A percentile compares a stretch with the other conserved stretches of the same genome.
Evolutionary conservation across 225 moss, liverwort and hornwort genomes (phyloP).

Genomic region (Sphagnum tenellum): DNA sequence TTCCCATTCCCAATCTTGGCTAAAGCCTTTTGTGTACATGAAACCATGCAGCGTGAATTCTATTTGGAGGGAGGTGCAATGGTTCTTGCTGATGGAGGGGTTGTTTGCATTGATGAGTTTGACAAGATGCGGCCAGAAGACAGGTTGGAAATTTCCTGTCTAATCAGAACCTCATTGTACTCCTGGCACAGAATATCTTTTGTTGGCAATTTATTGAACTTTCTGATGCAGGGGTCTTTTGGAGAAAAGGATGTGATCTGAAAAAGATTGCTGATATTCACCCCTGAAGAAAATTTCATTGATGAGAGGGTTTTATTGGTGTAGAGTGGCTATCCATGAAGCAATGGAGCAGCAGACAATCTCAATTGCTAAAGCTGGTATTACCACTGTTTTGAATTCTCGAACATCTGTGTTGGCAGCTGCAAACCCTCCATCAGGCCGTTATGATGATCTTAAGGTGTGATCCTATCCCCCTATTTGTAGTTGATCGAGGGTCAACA

Average conservation of each 20-base stretch:
- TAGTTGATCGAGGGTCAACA: no score
- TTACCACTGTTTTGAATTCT: constrained; percentile 88
- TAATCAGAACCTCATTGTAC: not conserved
- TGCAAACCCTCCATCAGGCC: constrained; percentile 96
- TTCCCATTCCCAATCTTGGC: not conserved
- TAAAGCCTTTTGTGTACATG: no score
- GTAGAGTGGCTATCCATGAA: constrained; percentile 92
- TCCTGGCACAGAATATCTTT: not conserved
- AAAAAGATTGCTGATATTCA: no score
- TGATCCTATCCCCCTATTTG: not conserved
- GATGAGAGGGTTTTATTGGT: constrained; percentile 1
- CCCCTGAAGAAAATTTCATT: no score
- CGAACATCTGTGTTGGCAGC: constrained; percentile 89
- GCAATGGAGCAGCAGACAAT: constrained; percentile 99
- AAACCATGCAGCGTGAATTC: constrained; percentile 62
- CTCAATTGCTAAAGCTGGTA: constrained; percentile 95
- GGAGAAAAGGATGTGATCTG: no score
- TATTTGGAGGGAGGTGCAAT: constrained; percentile 96
- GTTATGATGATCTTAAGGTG: constrained; percentile 94
- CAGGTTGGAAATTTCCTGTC: constrained; percentile 24
- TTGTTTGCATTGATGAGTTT: constrained; percentile 96
- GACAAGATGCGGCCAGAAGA: constrained; percentile 99
- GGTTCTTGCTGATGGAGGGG: constrained; percentile 97
- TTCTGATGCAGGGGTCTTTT: no score
- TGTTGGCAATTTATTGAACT: not conserved